Evolutionary conservation across 257 asterid genomes (phyloP), one percentile per base, ranked within the genome.

Genomic region (Cinchona pubescens): DNA sequence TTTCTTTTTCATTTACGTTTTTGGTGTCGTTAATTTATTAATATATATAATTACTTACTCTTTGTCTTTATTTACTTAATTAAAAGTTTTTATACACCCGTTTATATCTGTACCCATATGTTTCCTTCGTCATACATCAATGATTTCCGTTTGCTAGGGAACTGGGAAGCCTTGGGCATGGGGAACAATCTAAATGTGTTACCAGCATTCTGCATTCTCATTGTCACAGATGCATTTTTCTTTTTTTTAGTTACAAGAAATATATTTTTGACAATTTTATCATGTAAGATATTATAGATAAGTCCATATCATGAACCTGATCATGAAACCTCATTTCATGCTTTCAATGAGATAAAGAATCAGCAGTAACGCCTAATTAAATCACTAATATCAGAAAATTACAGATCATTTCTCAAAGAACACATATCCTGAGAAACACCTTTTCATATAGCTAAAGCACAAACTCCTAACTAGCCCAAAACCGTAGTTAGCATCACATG

Each of bases 341-440:
- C 29, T 63, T 63, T 35, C 43, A 27, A 65, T 23, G 29, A 10
- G 3, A 2, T 2, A 60, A 65, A 2, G 30, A 65, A 65, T 65
- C 70, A 65, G n/a, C 51, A 18, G 32, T 25, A 67, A 25, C 56
- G 7, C 61, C 43, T 29, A 48, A 32, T n/a, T 2, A 27, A 56
- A 14, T n/a, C 5, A 23, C n/a, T 63, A 34, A 63, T 63, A 46
- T 7, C 21, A 64, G 32, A 64, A 14, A 11, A 35, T 35, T 37
- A 59, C 56, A 25, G 5, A 69, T 77, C 71, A 48, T 62, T 51
- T 65, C 72, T 67, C 40, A 70, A 76, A 59, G 61, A 63, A 60
- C 29, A 69, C 29, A 77, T 12, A 21, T 68, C n/a, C 46, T 61
- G n/a, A 15, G 38, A n/a, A 46, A n/a, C 32, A 70, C 21, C 15